Base-by-base conservation (phyloP, 371 early-diverging fungal species). In the Apophysomyces sp. region DNA sequence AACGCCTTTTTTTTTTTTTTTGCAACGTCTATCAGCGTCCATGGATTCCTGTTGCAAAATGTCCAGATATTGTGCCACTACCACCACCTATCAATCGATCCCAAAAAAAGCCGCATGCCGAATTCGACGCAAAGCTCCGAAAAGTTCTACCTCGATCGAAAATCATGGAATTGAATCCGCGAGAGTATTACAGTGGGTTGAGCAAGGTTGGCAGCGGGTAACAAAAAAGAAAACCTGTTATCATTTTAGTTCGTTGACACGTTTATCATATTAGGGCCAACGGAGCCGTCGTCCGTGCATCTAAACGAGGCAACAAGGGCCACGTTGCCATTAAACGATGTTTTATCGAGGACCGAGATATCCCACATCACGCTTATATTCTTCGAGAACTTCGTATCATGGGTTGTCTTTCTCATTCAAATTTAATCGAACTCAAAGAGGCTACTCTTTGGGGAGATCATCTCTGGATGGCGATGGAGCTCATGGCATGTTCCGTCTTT, bases 301-400 rank as follows among this genome's bases (percentile, higher is more conserved):
- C 53, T 8, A 64, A 67, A 54, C 64, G 65, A 39, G 36, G 62
- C 26, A 56, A 53, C 44, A 77, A 73, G 16, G 15, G 37, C 7
- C 76, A 73, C 31, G 77, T 78, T n/a, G 81, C 81, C 27, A 78
- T 81, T 55, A 81, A 81, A 61, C 76, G 81, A 6, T 81, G 81
- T 54, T 71, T 64, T 52, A 81, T 81, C 37, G 81, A 78, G 59
- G 81, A 78, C 51, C 71, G 71, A 28, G 81, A 78, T 44, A 71
- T 67, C 5, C 74, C 68, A 40, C 78, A 81, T 34, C 74, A 76
- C 32, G 71, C 74, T 1, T 81, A 74, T 49, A 72, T 81, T 21
- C 53, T 81, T 3, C 64, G 81, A 27, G 81, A 81, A 67, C 58
- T 81, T 4, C 69, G 77, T 55, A 81, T 81, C 53, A 81, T 81